Evolutionary conservation across 2,329 filamentous ascomycete species (phyloP), one percentile per base, ranked within the genome.

Genomic region (Lecanosticta acicola): DNA sequence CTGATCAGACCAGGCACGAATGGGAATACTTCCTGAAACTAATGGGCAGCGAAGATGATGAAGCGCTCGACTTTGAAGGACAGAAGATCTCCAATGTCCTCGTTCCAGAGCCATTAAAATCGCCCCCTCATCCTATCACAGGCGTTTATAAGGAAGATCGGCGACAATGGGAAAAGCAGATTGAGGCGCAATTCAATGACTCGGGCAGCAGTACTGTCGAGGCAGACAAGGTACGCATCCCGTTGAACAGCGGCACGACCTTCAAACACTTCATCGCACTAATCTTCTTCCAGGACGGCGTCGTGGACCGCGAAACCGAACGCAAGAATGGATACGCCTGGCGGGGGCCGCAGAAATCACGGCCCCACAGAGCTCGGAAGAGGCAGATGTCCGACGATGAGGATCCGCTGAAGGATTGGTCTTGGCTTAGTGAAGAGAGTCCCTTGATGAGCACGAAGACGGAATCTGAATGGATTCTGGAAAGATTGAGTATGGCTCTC

Each of bases 391-490:
- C 26, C 20, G 51, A 43, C 10, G 54, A 51, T 1, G 48, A 49
- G 9, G 59, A 59, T 38, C 40, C 55, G 2, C 44, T 53, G 3
- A 51, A 62, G 9, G 65, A 73, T 51, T 88, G 85, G 84, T 86
- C 82, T 26, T 90, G 85, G 85, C 74, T 89, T 1, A 84, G 82
- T 0, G 74, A 79, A 38, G 69, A 77, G 11, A 85, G 80, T 54
- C 85, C 85, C 3, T 70, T 89, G 10, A 83, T 87, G 78, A 78
- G 82, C 2, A 74, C 75, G 39, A 76, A 80, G 58, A 77, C 78
- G 45, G 85, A 89, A 67, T 76, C 79, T 11, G 79, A 87, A 60
- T 89, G 85, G 85, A 79, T 89, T 29, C 63, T 88, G 33, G 80
- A 87, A 49, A 73, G 78, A 49, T 63, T 89, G 41, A 76, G 76